Evolutionary conservation across 441 rosid species (phyloP), one percentile per base, ranked within the genome.

Genomic region (Adansonia madagascariensis): DNA sequence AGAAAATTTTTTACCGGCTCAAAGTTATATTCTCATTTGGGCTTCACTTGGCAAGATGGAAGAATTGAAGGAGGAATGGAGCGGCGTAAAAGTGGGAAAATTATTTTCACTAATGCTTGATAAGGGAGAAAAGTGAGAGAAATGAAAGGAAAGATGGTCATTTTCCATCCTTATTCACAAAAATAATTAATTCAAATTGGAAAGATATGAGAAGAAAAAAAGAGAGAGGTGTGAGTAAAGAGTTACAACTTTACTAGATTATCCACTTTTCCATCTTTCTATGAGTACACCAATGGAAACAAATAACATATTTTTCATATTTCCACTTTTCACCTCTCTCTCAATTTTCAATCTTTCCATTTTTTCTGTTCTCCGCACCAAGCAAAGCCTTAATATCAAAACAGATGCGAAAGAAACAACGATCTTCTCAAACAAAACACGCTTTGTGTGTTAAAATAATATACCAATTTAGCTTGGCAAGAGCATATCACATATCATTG

Each of bases 371-470:
- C 50, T 65, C 50, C 27, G 15, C 43, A n/a, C 50, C 27, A 65
- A 41, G 3, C 71, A 43, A 65, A 17, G 8, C 71, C 2, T 46
- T 27, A 59, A 59, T 22, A 5, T 22, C 10, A n/a, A 64, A 17
- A 44, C 35, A 44, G 71, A 67, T 44, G 27, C 1, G 15, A 12
- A 67, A 67, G 31, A 67, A 44, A 6, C 53, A 67, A 44, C 18
- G 71, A 67, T 11, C 55, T 67, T 44, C 53, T 22, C 71, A 67
- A 44, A 44, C 47, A 67, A 67, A 67, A 44, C 20, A 49, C 12
- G 20, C 5, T 47, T 68, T 46, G 41, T 7, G 8, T 35, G 0
- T 12, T 14, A 46, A 46, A 47, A 14, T 11, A 46, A 22, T 46
- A 47, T 68, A 68, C 11, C 52, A 17, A 46, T 46, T 46, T 46